Base-by-base conservation (phyloP, 352 stramenopile species). In the Pythium sp. region DNA sequence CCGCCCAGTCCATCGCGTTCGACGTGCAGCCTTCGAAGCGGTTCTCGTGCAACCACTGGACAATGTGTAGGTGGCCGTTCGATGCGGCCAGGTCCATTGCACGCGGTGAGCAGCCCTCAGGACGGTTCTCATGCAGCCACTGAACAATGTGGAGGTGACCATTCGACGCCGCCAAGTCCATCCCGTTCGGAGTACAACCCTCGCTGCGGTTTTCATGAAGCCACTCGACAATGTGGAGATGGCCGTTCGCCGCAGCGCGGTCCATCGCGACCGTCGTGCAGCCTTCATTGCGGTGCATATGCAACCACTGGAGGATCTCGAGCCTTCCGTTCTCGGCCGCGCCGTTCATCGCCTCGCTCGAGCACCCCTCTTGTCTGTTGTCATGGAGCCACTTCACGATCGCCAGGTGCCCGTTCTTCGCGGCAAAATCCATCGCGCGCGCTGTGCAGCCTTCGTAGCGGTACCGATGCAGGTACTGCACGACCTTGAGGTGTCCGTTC, bases 1-100 rank as follows among this genome's bases (percentile, higher is more conserved):
- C 54, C 28, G 54, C 54, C 54, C 54, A 60, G 36, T 63, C 36
- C 38, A 63, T 68, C 36, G 62, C 62, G 20, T 68, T 58, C 7
- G 62, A 32, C 53, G 62, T 68, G 38, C 62, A 68, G 20, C 62
- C 62, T 51, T 68, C 62, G 28, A 62, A 56, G 8, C 71, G 67
- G 56, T 76, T 34, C 9, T 49, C 64, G 22, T 76, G 60, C 4
- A 77, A 66, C 69, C 70, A 77, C 53, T 73, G 59, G n/a, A 77
- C 22, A 20, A 76, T 54, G 3, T 57, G n/a, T 22, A 77, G 30
- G 30, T 73, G 69, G n/a, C 70, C 72, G 18, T 73, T 69, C 5
- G 36, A 38, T 22, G 62, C 62, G 2, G 62, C 62, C 15, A 49
- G 51, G 18, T 67, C 62, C 49, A 67, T 67, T 5, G 62, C 62